Evolutionary conservation across 2,329 filamentous ascomycete species (phyloP), one percentile per base, ranked within the genome.

Genomic region (Fusarium continuum): DNA sequence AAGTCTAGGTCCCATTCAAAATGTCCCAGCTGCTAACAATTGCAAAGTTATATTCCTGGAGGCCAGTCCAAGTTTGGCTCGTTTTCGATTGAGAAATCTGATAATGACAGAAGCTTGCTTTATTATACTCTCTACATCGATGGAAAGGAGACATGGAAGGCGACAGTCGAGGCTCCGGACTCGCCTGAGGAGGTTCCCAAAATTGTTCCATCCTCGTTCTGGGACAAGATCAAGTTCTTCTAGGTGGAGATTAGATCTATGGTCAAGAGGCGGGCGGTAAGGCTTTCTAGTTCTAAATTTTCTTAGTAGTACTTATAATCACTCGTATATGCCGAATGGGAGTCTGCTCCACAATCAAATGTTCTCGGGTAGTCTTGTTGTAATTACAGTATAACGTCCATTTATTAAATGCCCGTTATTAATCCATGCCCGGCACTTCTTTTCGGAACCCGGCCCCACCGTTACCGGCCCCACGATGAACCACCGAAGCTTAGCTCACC

Each of bases 61-160:
- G 94, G 94, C 2, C 93, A 92, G 71, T 93, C 89, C 61, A 98
- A 98, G 75, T 94, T 97, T 75, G 91, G 94, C 3, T 70, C 76
- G 3, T 77, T 78, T 49, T 91, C 92, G 19, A 93, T 99, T 61
- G 87, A 89, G 58, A 87, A 87, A 51, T 83, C 86, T 5, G 80
- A 84, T 3, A 39, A 53, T 3, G 82, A 84, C 9, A 84, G 84
- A 34, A 93, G 90, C 71, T 84, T 89, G 34, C 79, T 99, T 29
- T 89, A 88, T 40, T 98, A 97, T 72, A 85, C 87, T 5, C 79
- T 97, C 3, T 97, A 90, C 73, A 83, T 97, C 16, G 91, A 97
- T 74, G 94, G 93, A 3, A 78, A 85, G 36, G 89, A 94, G 73
- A 83, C 82, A 2, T 98, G 94, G 94, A 89, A 86, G 53, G 85